Evolutionary conservation across 768 basidiomycete species (phyloP), one percentile per base, ranked within the genome.

Genomic region (Galerina sulciceps): DNA sequence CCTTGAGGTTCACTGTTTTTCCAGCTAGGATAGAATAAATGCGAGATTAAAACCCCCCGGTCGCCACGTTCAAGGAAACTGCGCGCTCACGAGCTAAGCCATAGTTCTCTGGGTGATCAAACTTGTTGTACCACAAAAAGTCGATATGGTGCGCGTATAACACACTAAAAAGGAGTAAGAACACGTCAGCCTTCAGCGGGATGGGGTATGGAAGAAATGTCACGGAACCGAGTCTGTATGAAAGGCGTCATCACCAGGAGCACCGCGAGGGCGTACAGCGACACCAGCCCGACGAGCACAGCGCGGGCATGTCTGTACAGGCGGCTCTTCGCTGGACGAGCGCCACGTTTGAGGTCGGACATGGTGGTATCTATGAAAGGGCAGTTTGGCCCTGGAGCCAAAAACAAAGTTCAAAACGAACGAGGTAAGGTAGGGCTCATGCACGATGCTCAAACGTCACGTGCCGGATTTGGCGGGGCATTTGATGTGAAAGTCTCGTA

Each of bases 1-100:
- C 68, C 42, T 77, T 71, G 41, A 88, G 65, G 63, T 90, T 87
- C 34, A 82, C 75, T 0, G 86, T 81, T 66, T 88, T 89, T 43
- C 81, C 82, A 22, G 86, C 87, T 88, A 23, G 38, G 50, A 4
- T 34, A n/a, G 38, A 53, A 4, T 34, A n/a, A 26, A n/a, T 18
- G 20, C 26, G 26, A 31, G 4, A 31, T 31, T 31, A 31, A 31
- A 31, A 5, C 2, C 26, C 8, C 5, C 5, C 8, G 26, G 26
- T 5, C 8, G 26, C 1, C 26, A 31, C 26, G 26, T 31, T 31
- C 26, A 31, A 31, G 26, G 26, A 31, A 31, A 31, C 26, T 31
- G 26, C 26, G 37, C 23, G 64, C 76, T 74, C 49, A 79, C 78
- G 78, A 56, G 78, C 76, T 42, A 79, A 58, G 14, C 78, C 78